Conservation (phyloP, 2,329 filamentous ascomycete species). For the Macrophomina phaseolina region DNA sequence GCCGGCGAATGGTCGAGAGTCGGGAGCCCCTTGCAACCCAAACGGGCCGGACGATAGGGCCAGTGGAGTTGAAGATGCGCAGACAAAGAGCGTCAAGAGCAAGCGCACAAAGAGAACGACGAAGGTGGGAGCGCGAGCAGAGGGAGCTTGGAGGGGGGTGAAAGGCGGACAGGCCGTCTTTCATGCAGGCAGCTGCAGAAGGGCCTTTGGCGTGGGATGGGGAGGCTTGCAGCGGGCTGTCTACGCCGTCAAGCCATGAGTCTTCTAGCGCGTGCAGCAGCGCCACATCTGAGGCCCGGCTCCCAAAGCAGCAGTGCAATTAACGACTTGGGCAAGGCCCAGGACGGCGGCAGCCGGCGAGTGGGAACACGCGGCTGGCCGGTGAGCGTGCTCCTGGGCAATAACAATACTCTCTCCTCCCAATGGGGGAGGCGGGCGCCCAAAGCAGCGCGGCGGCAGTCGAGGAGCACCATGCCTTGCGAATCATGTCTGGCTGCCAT, state of each 20-base stretch:
- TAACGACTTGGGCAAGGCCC: conserved; percentile 20
- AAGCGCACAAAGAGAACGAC: conserved; percentile 10
- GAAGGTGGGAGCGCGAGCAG: conserved; percentile 1
- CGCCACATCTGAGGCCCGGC: conserved; percentile 5
- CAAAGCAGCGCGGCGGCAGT: neutral
- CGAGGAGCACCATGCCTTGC: neutral
- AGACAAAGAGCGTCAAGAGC: conserved; percentile 3
- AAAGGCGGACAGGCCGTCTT: conserved; percentile 12
- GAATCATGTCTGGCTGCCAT: neutral
- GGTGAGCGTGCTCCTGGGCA: conserved; percentile 1
- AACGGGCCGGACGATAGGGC: neutral
- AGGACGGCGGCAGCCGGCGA: conserved; percentile 14
- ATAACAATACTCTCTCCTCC: conserved; percentile 3
- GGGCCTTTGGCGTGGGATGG: neutral
- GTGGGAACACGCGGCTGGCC: conserved; percentile 17
- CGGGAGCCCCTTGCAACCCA: conserved; percentile 19
- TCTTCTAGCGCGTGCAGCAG: conserved; percentile 6
- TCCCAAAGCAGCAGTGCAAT: conserved; percentile 20
- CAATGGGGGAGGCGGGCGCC: conserved; percentile 1
- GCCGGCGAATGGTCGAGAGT: neutral
- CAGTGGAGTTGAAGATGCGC: conserved; percentile 7
- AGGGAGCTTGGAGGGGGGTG: neutral
- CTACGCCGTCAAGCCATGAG: conserved; percentile 7
- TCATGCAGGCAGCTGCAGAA: conserved; percentile 16
- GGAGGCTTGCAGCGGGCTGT: conserved; percentile 5